Percentiles rank a stretch among this genome's conserved stretches.
Evolutionary conservation across 2,329 filamentous ascomycete species (phyloP).

Genomic region (Diaporthe capsici): DNA sequence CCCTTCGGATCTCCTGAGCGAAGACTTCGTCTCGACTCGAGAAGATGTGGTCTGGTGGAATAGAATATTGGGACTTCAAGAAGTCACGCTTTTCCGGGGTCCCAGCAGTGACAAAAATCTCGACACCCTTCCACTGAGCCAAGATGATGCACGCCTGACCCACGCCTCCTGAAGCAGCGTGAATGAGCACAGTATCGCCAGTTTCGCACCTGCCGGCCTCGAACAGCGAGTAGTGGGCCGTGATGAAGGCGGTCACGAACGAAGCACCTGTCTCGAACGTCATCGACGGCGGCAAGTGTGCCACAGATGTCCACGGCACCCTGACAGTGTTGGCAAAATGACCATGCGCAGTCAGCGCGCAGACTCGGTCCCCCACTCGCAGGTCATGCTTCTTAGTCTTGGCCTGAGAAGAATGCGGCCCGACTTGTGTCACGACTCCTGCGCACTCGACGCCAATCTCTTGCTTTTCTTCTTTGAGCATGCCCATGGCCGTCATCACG

Average conservation of each 20-base stretch:
- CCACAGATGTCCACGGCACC: neutral
- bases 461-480: neutral
- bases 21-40: neutral
- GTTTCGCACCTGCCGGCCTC: neutral
- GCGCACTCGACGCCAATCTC: neutral
- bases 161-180: neutral
- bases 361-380: neutral
- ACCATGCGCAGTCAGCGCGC: neutral
- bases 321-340: neutral
- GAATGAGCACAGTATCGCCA: neutral
- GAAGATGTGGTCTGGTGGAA: neutral
- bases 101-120: neutral
- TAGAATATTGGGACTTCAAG: neutral
- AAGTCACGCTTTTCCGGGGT: neutral
- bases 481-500: neutral
- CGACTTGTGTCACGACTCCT: neutral
- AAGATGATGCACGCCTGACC: neutral
- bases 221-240: neutral
- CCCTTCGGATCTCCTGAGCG: neutral
- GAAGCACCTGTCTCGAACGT: neutral
- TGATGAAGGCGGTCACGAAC: neutral
- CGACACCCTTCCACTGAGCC: neutral
- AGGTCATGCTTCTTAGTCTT: neutral
- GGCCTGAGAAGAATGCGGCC: neutral
- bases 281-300: neutral